These are phyloP conservation scores for Hondaea fermentalgiana DNA, from an alignment of 108 stramenopile species.

Conservation along the genomic window DNA sequence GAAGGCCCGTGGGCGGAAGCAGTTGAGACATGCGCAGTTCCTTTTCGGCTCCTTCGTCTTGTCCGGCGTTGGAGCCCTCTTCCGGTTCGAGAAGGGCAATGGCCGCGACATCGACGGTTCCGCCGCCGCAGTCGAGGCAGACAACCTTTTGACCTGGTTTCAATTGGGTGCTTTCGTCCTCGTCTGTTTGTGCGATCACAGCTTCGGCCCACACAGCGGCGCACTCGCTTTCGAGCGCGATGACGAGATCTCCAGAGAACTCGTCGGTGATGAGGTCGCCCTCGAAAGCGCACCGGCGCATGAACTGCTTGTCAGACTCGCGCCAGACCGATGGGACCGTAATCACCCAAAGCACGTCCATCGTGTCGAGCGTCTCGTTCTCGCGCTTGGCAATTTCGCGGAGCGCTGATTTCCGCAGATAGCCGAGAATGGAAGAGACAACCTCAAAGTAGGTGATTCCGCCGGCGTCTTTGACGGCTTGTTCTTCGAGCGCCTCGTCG, in stretches of 20 bases:
- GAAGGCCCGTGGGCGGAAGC: neutral
- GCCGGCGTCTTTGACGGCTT: neutral
- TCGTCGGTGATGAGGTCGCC: neutral
- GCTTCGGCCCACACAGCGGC: neutral
- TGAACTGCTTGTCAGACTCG: constrained; percentile 17
- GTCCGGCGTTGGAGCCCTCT: neutral
- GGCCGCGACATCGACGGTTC: neutral
- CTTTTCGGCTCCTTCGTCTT: neutral
- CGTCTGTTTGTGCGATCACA: neutral
- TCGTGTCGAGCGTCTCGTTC: neutral
- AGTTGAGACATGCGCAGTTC: neutral
- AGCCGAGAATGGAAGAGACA: neutral
- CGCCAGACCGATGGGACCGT: neutral
- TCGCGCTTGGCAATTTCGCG: neutral
- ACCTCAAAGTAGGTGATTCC: neutral
- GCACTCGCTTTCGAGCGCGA: constrained; percentile 7
- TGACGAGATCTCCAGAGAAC: neutral
- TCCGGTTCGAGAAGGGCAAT: neutral
- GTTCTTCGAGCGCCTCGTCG: neutral
- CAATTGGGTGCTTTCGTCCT: neutral
- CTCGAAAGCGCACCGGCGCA: neutral
- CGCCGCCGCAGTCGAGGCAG: constrained; percentile 1
- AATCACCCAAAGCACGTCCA: neutral
- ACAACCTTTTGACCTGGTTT: neutral
- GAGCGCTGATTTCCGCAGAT: neutral